Evolutionary conservation across 2,329 filamentous ascomycete genomes (phyloP).

Genomic region (Achaetomium macrosporum): DNA sequence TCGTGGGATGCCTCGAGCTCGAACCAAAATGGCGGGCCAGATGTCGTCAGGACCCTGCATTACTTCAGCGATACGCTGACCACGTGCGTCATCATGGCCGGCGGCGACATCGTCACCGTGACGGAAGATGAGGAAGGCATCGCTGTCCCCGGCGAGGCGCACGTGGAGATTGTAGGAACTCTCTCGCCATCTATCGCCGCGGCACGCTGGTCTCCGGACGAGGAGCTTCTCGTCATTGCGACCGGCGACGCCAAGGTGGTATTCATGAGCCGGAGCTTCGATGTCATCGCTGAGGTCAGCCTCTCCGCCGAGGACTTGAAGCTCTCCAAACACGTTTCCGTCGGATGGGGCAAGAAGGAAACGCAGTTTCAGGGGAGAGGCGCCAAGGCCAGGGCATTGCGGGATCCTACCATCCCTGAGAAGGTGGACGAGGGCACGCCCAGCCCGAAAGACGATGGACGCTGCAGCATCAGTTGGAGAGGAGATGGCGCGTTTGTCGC

Average conservation of each 20-base stretch:
- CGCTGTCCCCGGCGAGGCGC: constrained; percentile 54
- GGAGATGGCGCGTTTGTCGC: constrained; percentile 90
- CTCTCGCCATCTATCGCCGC: constrained; percentile 88
- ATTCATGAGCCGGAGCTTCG: constrained; percentile 90
- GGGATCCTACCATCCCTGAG: constrained; percentile 92
- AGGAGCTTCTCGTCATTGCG: constrained; percentile 78
- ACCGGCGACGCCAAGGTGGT: constrained; percentile 75
- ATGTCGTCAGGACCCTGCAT: constrained; percentile 73
- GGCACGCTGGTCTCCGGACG: constrained; percentile 90
- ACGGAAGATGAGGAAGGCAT: constrained; percentile 62
- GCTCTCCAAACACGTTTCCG: constrained; percentile 87
- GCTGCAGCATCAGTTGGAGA: constrained; percentile 78
- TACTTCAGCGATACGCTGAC: constrained; percentile 76
- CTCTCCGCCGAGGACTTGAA: constrained; percentile 73
- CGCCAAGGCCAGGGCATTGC: constrained; percentile 74
- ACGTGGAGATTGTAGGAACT: constrained; percentile 91
- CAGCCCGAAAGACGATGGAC: constrained; percentile 66
- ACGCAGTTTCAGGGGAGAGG: constrained; percentile 95
- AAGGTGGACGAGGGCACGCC: constrained; percentile 77
- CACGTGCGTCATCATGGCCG: constrained; percentile 77
- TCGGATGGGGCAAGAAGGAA: constrained; percentile 97
- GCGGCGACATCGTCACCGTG: constrained; percentile 85
- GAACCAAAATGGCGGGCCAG: constrained; percentile 65
- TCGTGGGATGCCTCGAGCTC: constrained; percentile 87
- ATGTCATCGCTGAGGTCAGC: constrained; percentile 68